Evolutionary conservation across 2,329 filamentous ascomycete genomes (phyloP), one percentile per base, ranked within the genome.

Genomic region (Fusarium illudens): DNA sequence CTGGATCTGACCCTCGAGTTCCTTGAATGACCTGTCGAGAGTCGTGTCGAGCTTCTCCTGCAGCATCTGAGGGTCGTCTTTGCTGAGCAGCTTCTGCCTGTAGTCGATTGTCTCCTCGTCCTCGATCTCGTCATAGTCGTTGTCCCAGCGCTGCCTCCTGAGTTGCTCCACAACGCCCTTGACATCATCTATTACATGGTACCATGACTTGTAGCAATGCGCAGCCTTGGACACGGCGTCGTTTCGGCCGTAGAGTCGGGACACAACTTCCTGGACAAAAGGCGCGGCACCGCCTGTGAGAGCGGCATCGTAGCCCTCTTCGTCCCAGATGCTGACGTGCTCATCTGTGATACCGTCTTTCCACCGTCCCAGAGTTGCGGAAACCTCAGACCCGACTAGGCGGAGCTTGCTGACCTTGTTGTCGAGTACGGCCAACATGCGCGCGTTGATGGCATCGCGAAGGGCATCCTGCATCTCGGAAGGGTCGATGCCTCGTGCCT

Each of bases 231-330:
- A 87, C 0, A 95, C 86, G 11, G 87, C 82, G 60, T 89, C 84
- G 73, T 90, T 91, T 51, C 90, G 87, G 6, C 95, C 94, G 71
- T 94, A 87, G 8, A 92, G 84, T 19, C 90, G 87, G 30, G 90
- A 85, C 9, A 91, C 79, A 20, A 97, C 85, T 17, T 87, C 87
- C 62, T 89, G 83, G 48, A 94, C 90, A 78, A 97, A 93, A 1
- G 81, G 76, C 3, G 84, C 81, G 0, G 90, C 92, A 19, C 91
- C 91, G 30, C 87, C 82, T 3, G 85, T 83, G 42, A 92, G 83
- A 25, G 92, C 90, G 55, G 88, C 84, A 36, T 90, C 87, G 48
- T 92, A 85, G 44, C 89, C 83, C 8, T 86, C 83, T 6, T 78
- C 76, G 50, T 88, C 86, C 94, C 94, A 97, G 0, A 96, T 82